Percentiles rank a stretch among this genome's conserved stretches.
These are phyloP conservation scores for Coriolopsis trogii DNA, from an alignment of 1,284 basidiomycete genomes.

Conservation along the genomic window DNA sequence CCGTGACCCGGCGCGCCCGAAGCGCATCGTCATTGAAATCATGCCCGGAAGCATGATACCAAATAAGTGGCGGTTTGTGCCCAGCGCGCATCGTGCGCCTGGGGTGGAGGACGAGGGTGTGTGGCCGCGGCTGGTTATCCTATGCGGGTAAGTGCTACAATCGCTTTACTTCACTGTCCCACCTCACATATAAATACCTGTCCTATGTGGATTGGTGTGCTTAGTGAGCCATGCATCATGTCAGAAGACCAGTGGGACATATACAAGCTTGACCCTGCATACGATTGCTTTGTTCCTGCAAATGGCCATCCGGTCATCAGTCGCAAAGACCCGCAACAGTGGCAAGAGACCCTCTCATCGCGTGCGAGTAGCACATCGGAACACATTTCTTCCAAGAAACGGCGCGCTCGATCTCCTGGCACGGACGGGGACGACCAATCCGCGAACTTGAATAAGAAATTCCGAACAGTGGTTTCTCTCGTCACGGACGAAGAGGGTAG, in stretches of 20 bases:
- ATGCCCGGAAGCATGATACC: constrained; percentile 45
- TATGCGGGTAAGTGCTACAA: constrained; percentile 69
- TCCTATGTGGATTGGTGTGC: constrained; percentile 64
- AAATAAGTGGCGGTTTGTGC: constrained; percentile 74
- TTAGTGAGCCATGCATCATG: constrained; percentile 51
- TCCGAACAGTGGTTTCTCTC: constrained; percentile 20
- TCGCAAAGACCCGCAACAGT: constrained; percentile 21
- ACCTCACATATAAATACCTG: no score
- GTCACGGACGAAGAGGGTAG: constrained; percentile 18
- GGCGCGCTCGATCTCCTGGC: constrained; percentile 22
- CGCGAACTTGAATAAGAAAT: constrained; percentile 20
- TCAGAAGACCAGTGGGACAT: constrained; percentile 82
- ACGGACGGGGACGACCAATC: constrained; percentile 12
- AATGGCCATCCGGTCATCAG: constrained; percentile 37
- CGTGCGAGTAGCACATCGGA: not conserved
- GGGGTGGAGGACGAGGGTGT: constrained; percentile 63
- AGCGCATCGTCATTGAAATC: constrained; percentile 72
- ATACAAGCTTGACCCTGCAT: constrained; percentile 73
- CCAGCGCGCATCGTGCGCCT: constrained; percentile 58
- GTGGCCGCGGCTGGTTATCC: constrained; percentile 66
- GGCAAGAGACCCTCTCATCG: not conserved
- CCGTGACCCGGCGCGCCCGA: constrained; percentile 51
- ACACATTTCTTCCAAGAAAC: constrained; percentile 21
- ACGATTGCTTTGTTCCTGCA: constrained; percentile 60
- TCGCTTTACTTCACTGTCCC: no score